phyloP scores from a whole-genome alignment of 108 stramenopile genomes.

The Mediolabrus comicus region DNA sequence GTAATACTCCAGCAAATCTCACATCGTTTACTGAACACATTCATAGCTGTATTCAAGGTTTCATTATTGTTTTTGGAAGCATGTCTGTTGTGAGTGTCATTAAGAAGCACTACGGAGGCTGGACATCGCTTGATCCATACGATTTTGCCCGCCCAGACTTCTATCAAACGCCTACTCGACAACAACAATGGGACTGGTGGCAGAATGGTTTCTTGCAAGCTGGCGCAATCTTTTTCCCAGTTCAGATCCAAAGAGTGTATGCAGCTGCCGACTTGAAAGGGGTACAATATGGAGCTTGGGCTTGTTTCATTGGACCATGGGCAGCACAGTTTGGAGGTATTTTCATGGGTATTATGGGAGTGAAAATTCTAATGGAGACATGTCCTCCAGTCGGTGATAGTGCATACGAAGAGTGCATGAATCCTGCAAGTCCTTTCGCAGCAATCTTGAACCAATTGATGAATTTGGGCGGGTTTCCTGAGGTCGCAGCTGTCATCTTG shows the following conservation, averaged over 20 bases:
- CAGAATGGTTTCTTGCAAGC: conserved; percentile 21
- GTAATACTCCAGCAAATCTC: no score
- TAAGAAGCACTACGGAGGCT: conserved; percentile 20
- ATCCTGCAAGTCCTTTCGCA: conserved; percentile 10
- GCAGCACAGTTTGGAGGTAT: conserved; percentile 25
- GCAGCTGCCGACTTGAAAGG: conserved; percentile 19
- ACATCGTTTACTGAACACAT: no score
- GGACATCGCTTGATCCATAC: conserved; percentile 13
- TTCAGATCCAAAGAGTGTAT: conserved; percentile 30
- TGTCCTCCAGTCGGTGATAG: no score
- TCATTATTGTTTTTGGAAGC: no score
- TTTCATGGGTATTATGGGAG: conserved; percentile 35
- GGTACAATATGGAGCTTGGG: conserved; percentile 3
- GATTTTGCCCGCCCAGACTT: conserved; percentile 21
- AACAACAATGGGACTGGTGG: conserved; percentile 22
- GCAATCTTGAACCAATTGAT: conserved; percentile 32
- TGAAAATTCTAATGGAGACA: conserved; percentile 19
- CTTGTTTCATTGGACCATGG: conserved; percentile 10
- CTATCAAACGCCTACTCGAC: conserved; percentile 18
- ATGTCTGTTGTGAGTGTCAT: conserved; percentile 16
- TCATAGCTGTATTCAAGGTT: no score
- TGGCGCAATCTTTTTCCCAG: conserved; percentile 22
- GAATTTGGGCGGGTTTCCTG: conserved; percentile 21
- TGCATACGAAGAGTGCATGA: no score
- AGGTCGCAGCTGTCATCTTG: conserved; percentile 10